Evolutionary conservation across 179 eudicot genomes (phyloP), one percentile per base, ranked within the genome.

Genomic region (Heliamphora pulchella): DNA sequence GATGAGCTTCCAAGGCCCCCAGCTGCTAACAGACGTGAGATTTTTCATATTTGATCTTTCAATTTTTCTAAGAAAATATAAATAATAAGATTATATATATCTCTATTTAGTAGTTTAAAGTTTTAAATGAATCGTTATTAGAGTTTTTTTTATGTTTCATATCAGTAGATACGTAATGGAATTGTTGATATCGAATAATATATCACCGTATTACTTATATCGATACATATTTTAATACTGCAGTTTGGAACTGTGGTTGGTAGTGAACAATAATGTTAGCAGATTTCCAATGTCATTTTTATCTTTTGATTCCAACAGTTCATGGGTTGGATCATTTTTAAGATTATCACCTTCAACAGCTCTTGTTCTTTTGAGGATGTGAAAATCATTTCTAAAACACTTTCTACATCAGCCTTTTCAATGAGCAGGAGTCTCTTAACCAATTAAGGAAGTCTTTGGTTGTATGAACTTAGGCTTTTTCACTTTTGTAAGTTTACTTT

Each of bases 1-100:
- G 89, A 87, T 77, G 98, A 92, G 83, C 86, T 88, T 71, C 91
- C 93, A 0, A 91, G 87, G 87, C 89, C 92, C 74, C 97, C 90
- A 8, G 83, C 83, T 0, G 85, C 90, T n/a, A 94, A 89, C 81
- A 86, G 91, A 89, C 97, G 98, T 94, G 85, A 90, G 97, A 75
- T 58, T 76, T 54, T 51, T 59, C 2, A n/a, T 46, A 77, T 58
- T 62, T 54, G 22, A 14, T 17, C 31, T 31, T 31, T 31, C 31
- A 31, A 31, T 31, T 31, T 31, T 31, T 31, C 31, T 31, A 31
- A 31, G 31, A 31, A 31, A 31, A 31, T 31, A 31, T 31, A 31
- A 31, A 31, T 31, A 31, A 31, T 31, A 31, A 31, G 31, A 31
- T 31, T 31, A 31, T 31, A 31, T 31, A 31, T 31, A 31, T 31